Base-by-base conservation (phyloP, 768 basidiomycete species). In the Rhodotorula kratochvilovae region DNA sequence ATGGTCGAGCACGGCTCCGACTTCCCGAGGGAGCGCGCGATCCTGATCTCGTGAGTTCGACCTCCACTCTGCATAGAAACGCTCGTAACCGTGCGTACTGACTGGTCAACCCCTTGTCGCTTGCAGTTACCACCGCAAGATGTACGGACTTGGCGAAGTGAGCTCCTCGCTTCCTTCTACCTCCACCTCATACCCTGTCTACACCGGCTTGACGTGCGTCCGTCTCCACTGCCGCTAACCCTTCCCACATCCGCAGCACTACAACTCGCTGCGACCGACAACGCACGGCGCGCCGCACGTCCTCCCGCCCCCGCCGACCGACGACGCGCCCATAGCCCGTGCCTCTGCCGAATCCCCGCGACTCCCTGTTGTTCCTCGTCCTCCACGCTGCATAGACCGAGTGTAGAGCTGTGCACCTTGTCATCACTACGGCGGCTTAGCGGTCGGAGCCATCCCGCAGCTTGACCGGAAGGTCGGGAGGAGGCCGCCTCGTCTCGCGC, bases 71-170 rank as follows among this genome's bases (percentile, higher is more conserved):
- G n/a, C n/a, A 23, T 29, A 13, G n/a, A 31, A 31, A 0, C 33
- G 25, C 13, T 25, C n/a, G 19, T 3, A 1, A 1, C 27, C 3
- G 25, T 12, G 2, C 46, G 13, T 27, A 11, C 48, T 27, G 39
- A 35, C 53, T 8, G 0, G n/a, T n/a, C n/a, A n/a, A n/a, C 16
- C 27, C 33, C 12, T 17, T 85, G 2, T 85, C 88, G 15, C 11
- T 7, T 89, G 93, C 77, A 96, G 93, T 77, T 99, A 95, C 80
- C 95, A 98, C 78, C 85, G 91, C 66, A 85, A 87, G 74, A 89
- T 95, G 87, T 98, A 95, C 81, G 95, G 94, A 5, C 85, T 97
- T 12, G 95, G 95, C 76, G 95, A 97, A 53, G 66, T 64, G 29
- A 53, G 54, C 33, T 43, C 7, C 25, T 39, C 25, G 35, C 35